Evolutionary conservation across 371 early-diverging fungal species (phyloP).

Genomic region (Entomophthora muscae): DNA sequence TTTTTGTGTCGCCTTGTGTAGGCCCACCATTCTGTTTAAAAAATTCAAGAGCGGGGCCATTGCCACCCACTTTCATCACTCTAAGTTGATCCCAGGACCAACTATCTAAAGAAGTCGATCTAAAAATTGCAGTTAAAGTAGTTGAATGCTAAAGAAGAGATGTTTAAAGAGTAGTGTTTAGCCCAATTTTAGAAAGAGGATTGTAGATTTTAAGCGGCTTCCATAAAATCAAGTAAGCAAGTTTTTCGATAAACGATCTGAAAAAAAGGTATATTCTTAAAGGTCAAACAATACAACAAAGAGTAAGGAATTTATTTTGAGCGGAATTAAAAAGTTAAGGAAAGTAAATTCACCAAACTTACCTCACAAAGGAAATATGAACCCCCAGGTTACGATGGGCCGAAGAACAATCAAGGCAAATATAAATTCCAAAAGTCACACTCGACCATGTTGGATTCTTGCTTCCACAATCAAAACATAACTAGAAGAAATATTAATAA

Average conservation of each 20-base stretch:
- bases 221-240: not conserved
- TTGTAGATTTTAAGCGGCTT: not conserved
- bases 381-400: constrained; percentile 89
- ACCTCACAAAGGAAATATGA: constrained; percentile 92
- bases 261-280: not conserved
- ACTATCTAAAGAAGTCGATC: constrained; percentile 72
- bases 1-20: constrained; percentile 37
- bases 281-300: not conserved
- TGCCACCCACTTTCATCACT: constrained; percentile 64
- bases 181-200: not conserved
- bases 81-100: constrained; percentile 93
- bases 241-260: not conserved
- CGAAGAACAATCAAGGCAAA: constrained; percentile 97
- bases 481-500: not conserved
- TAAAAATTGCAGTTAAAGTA: not conserved
- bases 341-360: constrained; percentile 9
- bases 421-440: constrained; percentile 92
- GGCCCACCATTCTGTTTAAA: constrained; percentile 8
- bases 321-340: not conserved
- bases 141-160: not conserved
- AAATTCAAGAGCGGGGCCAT: not conserved
- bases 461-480: constrained; percentile 76
- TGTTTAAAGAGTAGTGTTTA: not conserved
- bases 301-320: not conserved
- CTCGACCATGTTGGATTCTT: constrained; percentile 97